Conservation (phyloP, 2,329 filamentous ascomycete species). For the Stagonosporopsis chrysanthemi region DNA sequence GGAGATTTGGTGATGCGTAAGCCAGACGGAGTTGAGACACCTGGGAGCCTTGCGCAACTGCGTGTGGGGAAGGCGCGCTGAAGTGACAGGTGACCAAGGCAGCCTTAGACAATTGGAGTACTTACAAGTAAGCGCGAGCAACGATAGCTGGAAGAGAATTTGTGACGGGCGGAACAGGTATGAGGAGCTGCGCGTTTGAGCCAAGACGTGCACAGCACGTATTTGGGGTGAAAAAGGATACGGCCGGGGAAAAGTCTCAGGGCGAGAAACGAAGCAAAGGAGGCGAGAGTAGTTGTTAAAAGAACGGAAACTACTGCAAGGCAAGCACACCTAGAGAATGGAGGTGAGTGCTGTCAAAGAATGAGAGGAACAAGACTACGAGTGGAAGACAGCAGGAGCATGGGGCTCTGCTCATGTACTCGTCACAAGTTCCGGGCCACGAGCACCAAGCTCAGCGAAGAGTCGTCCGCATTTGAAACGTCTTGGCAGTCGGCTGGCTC, state of each 20-base stretch:
- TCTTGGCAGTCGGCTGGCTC: conserved; percentile 42
- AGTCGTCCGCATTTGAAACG: conserved; percentile 47
- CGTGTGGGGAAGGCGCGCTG: conserved; percentile 23
- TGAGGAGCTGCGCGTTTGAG: conserved; percentile 39
- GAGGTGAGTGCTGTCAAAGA: conserved; percentile 28
- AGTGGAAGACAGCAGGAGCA: conserved; percentile 19
- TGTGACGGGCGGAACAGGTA: conserved; percentile 34
- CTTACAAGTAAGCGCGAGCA: conserved; percentile 48
- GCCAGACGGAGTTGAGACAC: conserved; percentile 23
- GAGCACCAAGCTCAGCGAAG: conserved; percentile 45
- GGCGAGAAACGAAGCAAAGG: conserved; percentile 20
- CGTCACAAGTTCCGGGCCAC: conserved; percentile 33
- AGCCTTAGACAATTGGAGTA: conserved; percentile 30
- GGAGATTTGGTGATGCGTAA: conserved; percentile 20
- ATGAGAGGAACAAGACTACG: conserved; percentile 35
- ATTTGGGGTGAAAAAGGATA: conserved; percentile 29
- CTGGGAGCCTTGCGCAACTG: conserved; percentile 12
- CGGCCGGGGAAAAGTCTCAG: conserved; percentile 19
- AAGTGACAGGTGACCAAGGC: conserved; percentile 19
- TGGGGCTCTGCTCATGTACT: conserved; percentile 41
- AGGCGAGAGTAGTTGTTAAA: conserved; percentile 24
- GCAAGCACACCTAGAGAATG: conserved; percentile 45
- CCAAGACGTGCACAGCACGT: conserved; percentile 52
- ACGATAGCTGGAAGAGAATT: conserved; percentile 35
- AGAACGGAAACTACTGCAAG: conserved; percentile 23